Evolutionary conservation across 805 yeast species (phyloP), one percentile per base, ranked within the genome.

Genomic region (Lipomyces starkeyi): DNA sequence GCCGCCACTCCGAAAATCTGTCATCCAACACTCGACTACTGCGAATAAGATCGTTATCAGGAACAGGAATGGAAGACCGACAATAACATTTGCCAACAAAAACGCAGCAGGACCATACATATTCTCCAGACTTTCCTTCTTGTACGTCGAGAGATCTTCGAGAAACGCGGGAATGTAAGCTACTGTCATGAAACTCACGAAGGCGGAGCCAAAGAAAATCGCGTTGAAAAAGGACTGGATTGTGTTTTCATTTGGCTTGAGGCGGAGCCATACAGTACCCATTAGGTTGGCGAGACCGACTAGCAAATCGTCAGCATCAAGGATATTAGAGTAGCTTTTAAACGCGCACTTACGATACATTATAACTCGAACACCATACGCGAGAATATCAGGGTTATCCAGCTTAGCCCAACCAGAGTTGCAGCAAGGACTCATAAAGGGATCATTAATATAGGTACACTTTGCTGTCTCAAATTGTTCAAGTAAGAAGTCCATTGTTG

Each of bases 201-300:
- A 81, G 7, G 83, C 83, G 17, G 82, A 82, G n/a, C 80, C 78
- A 71, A 80, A 81, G 74, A 81, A 81, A 1, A 78, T 73, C n/a
- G 80, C 80, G 64, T 76, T 77, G 61, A 76, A 78, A 65, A 75
- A 77, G 17, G 76, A 77, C 67, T 77, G 79, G 56, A 78, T 76
- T 62, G 70, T 70, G 27, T 65, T 57, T 63, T 78, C 79, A 2
- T 62, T 55, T 47, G 68, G 61, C 3, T 65, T 66, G 20, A 81
- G 74, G 14, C 80, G 75, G 40, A 78, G 73, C 78, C 79, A 78
- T 13, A 77, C 79, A 1, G 83, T 80, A 7, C 83, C 83, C 83
- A 81, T 80, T 72, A 81, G 65, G 20, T 81, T 72, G 11, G 83
- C 82, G 63, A 81, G 74, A 22, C 81, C 81, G 8, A 81, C 47